Evolutionary conservation across 2,329 filamentous ascomycete genomes (phyloP), one percentile per base, ranked within the genome.

Genomic region (Fusarium newnesense): DNA sequence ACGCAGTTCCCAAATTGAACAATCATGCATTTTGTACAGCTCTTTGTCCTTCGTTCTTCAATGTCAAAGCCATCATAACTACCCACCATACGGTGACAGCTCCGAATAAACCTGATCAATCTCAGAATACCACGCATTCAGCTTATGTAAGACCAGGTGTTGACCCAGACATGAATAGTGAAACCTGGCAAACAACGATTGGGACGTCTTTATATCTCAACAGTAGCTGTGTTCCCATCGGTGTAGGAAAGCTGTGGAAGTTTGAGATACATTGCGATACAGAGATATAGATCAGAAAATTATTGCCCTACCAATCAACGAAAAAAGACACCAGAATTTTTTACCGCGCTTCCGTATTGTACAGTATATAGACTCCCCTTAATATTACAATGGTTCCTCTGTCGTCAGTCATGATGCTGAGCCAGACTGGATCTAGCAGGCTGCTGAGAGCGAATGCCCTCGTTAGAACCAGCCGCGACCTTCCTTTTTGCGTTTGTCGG

Each of bases 401-500:
- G 15, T 56, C 21, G 32, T 16, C 30, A 15, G 40, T 24, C 24
- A 34, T 24, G 21, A 34, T n/a, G 36, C 24, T 36, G 21, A 36
- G 28, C 18, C 13, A 21, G 44, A 15, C 54, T 43, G 53, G 26
- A 43, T 40, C 37, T 36, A 24, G 34, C 24, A 34, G 44, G 46
- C 53, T 30, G 52, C 18, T 15, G 19, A 39, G 26, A 28, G 32
- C 32, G 28, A 57, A 53, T 52, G 15, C 11, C 30, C n/a, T 56
- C 56, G 26, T 52, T 37, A 77, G 42, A 73, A 79, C 75, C 75
- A 79, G n/a, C 75, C 71, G 2, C 75, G 54, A 28, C 70, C 64
- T 64, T 81, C 80, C 67, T 79, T 80, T 69, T 72, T 82, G 42
- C 82, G 78, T 59, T 79, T 79, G 21, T 81, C 78, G 24, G 75